Base-by-base conservation (phyloP, 139 green algal species). In the Pseudopediastrum boryanum region DNA sequence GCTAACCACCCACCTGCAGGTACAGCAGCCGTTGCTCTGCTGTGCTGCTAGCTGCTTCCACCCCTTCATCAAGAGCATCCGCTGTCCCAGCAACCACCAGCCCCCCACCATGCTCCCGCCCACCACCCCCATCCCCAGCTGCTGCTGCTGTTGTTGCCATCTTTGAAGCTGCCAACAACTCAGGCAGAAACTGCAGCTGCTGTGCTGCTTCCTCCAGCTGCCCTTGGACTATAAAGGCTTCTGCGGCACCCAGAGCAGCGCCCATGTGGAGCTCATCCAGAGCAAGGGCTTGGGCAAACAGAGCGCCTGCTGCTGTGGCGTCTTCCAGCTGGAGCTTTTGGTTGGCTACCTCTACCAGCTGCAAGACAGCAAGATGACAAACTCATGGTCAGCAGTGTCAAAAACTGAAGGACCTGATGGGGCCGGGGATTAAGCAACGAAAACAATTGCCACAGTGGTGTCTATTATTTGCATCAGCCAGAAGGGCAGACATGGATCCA, bases 201-300 rank as follows among this genome's bases (percentile, higher is more conserved):
- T 71, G 69, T 48, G 66, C 65, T 29, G 88, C 88, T 48, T 93
- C 85, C 3, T 90, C 83, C 48, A 93, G 77, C 66, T 90, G 75
- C 2, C 84, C 86, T 42, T 10, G 42, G 41, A 83, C 64, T 21
- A 93, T 74, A 62, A 86, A 62, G 61, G 81, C 85, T 75, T 89
- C 84, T 43, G 90, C 80, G 31, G 72, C 23, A 46, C 88, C 89
- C 75, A 83, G 69, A 36, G 85, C 87, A 31, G 88, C 86, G 0
- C 81, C 77, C 56, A 91, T 78, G 81, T 88, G 85, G 42, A 94
- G 80, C 78, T 92, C 89, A 58, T 94, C 86, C 46, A 91, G 66
- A 56, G 83, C 52, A 31, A 82, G 62, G 19, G 89, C 90, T 25
- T 62, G 43, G 21, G 67, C 54, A 72, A 89, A 94, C 23, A 77